Evolutionary conservation across 495 filamentous ascomycete species (phyloP).

Genomic region (Penicillium ucsense): DNA sequence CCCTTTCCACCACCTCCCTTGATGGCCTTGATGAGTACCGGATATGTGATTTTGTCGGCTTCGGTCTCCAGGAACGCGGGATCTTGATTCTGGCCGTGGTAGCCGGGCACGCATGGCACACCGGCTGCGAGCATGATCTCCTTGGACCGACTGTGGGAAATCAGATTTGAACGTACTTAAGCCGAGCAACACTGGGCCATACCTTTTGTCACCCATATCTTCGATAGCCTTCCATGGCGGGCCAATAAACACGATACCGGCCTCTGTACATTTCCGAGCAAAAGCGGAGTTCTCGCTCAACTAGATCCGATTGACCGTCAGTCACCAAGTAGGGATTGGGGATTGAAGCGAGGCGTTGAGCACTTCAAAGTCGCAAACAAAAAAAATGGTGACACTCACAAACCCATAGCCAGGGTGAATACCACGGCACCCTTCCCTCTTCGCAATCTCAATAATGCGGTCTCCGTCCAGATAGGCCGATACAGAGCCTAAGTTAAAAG

Average conservation of each 20-base stretch:
- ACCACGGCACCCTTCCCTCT: constrained; percentile 72
- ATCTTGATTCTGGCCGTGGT: constrained; percentile 82
- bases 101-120: constrained; percentile 93
- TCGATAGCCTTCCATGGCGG: constrained; percentile 89
- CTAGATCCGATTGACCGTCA: constrained; percentile 11
- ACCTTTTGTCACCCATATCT: constrained; percentile 95
- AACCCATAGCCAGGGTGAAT: constrained; percentile 98
- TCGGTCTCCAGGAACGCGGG: constrained; percentile 57
- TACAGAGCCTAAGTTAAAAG: constrained; percentile 71
- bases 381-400: constrained; percentile 33
- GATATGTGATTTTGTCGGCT: constrained; percentile 77
- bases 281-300: constrained; percentile 87
- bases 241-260: constrained; percentile 89
- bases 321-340: background rate
- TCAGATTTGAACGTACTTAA: background rate
- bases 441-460: constrained; percentile 79
- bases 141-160: constrained; percentile 54
- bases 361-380: background rate
- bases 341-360: background rate
- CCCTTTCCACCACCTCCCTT: constrained; percentile 96
- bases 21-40: constrained; percentile 93
- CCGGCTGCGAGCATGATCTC: constrained; percentile 91
- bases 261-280: constrained; percentile 78
- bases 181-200: constrained; percentile 5
- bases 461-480: constrained; percentile 88